These are phyloP conservation scores for Aspergillus amoenus DNA, from an alignment of 2,329 filamentous ascomycete genomes.

Conservation along the genomic window DNA sequence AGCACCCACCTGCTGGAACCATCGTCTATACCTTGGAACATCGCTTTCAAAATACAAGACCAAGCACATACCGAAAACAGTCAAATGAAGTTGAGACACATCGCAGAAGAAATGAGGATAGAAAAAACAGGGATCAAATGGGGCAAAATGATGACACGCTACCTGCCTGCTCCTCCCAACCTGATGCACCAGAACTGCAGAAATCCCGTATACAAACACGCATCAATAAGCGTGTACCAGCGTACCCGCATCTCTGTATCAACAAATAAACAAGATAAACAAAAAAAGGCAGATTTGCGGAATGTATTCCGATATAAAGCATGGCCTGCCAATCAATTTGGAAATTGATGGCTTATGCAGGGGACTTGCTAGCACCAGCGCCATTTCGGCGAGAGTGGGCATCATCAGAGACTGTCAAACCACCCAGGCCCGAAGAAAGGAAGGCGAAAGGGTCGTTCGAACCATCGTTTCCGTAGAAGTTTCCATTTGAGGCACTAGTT, in stretches of 20 bases:
- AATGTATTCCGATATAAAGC: conserved; percentile 13
- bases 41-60: conserved; percentile 25
- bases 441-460: conserved; percentile 64
- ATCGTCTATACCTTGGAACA: conserved; percentile 25
- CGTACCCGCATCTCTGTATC: conserved; percentile 38
- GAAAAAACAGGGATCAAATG: conserved; percentile 22
- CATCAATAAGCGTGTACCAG: conserved; percentile 41
- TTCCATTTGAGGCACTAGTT: conserved; percentile 72
- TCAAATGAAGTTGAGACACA: conserved; percentile 24
- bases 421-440: conserved; percentile 60
- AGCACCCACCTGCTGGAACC: conserved; percentile 19
- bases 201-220: conserved; percentile 45
- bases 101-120: conserved; percentile 19
- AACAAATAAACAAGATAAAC: conserved; percentile 29
- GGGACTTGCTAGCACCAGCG: conserved; percentile 47
- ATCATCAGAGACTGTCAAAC: conserved; percentile 56
- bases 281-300: conserved; percentile 14
- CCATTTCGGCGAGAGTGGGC: conserved; percentile 47
- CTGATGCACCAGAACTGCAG: conserved; percentile 44
- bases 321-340: conserved; percentile 2
- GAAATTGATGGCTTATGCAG: conserved; percentile 31
- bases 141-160: conserved; percentile 41
- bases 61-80: conserved; percentile 27
- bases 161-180: conserved; percentile 45
- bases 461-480: conserved; percentile 61